Evolutionary conservation across 208 protist species (phyloP), one percentile per base, ranked within the genome.

Genomic region (Acanthamoeba castellanii): DNA sequence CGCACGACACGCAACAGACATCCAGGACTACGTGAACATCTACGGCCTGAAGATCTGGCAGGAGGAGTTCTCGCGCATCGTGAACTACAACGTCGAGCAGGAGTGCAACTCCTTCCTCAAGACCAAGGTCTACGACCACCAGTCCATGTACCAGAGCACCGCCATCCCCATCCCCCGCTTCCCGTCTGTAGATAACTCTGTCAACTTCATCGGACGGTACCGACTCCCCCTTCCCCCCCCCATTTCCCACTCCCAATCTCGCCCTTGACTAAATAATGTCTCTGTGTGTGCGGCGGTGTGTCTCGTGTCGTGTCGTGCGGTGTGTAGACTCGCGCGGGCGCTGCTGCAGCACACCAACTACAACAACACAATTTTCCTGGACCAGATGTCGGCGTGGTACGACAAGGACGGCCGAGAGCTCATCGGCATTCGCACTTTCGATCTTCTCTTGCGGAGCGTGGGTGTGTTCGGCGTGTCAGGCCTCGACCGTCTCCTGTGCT

Each of bases 21-120:
- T 99, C 87, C 98, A 99, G 94, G 99, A 99, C 96, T 99, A 99
- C 96, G 96, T 99, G 1, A 98, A 98, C 95, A 98, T 99, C 30
- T 98, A 99, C 95, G 99, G 99, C n/a, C 96, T 99, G 32, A 96
- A 97, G 52, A 98, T 99, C 45, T 99, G 99, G 99, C 97, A 99
- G 94, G 99, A 99, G 93, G 99, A 99, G 96, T 99, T 99, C 82
- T 97, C 97, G 16, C 97, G 99, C 66, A 99, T 99, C 68, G 96
- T 99, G 22, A 98, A 98, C 95, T 99, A 99, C 94, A 99, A 99
- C 94, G 98, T 99, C 18, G 98, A 99, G 96, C 99, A 99, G 97
- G 99, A 99, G 97, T 99, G 98, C 95, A 99, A 99, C 96, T 92
- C 94, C 7, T 99, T 99, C 94, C 96, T 99, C 70, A 98, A 98